phyloP scores from a whole-genome alignment of 495 filamentous ascomycete species.

The Tuber calosporum region DNA sequence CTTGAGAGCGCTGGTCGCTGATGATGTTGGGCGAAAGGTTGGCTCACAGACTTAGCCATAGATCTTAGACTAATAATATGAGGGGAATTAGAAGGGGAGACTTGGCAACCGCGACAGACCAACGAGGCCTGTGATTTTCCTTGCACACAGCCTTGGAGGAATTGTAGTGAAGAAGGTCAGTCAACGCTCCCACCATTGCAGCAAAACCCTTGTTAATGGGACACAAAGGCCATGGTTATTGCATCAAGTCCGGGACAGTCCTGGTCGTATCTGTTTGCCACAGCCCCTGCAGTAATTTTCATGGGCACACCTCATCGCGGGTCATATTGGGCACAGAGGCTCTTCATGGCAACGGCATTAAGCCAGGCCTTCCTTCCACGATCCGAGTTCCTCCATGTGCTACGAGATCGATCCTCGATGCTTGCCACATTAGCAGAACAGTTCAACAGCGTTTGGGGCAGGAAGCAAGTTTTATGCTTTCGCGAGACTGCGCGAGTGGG shows the following conservation, averaged over 20 bases:
- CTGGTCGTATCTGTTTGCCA: neutral
- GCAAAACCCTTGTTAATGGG: neutral
- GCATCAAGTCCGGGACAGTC: neutral
- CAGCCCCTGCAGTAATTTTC: conserved; percentile 13
- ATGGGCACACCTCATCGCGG: conserved; percentile 20
- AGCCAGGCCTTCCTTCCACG: neutral
- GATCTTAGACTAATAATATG: neutral
- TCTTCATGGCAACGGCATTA: conserved; percentile 1
- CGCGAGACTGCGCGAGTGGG: neutral
- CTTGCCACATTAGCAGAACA: neutral
- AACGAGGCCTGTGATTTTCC: conserved; percentile 22
- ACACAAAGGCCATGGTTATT: neutral
- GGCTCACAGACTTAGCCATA: neutral
- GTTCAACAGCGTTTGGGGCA: conserved; percentile 3
- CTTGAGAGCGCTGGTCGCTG: conserved; percentile 10
- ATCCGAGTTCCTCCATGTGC: neutral
- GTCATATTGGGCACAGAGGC: conserved; percentile 2
- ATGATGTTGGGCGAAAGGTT: conserved; percentile 1
- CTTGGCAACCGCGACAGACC: neutral
- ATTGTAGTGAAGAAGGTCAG: conserved; percentile 29
- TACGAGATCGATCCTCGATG: neutral
- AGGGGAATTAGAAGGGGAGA: neutral
- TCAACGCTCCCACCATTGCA: neutral
- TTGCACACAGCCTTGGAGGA: conserved; percentile 31
- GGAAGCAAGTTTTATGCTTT: conserved; percentile 1